Base-by-base conservation (phyloP, 345 rosid species). In the Populus euphratica region DNA sequence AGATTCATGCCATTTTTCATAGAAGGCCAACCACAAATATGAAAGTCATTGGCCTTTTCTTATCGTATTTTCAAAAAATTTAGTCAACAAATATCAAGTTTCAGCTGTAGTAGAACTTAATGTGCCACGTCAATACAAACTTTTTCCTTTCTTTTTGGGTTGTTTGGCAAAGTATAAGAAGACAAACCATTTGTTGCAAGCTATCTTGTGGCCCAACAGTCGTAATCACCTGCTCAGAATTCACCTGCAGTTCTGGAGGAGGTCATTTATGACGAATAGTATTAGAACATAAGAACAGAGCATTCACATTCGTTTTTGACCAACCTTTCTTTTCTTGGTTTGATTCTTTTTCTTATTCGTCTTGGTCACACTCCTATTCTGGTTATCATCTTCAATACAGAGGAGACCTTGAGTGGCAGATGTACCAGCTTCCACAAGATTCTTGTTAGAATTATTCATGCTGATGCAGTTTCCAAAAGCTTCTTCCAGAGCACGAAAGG, bases 171-270 rank as follows among this genome's bases (percentile, higher is more conserved):
- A 23, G 33, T 38, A 27, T 77, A 64, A 33, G 25, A 54, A 33
- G 65, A 80, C 92, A 75, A 68, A 90, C 94, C 94, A 89, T 86
- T 81, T 89, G 92, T 39, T 86, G 94, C 88, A 86, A 80, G 85
- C 86, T 83, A 70, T 90, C 94, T 68, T 88, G 88, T 43, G 91
- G 78, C 67, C 85, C 85, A 77, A 86, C 84, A 31, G 86, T 72
- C 74, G 86, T 79, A 39, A 85, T 81, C 79, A 85, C 94, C 79
- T 69, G 92, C 86, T 90, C 94, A 21, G 94, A 54, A 76, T 87
- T 85, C 74, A 85, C 88, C 94, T 90, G 88, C 74, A 80, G 73
- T 49, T 36, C 8, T 44, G 33, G 76, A 77, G 68, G 70, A 21
- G 41, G 75, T 3, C 7, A 80, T 21, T 10, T 23, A 50, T 6